Evolutionary conservation across 2,329 filamentous ascomycete genomes (phyloP), one percentile per base, ranked within the genome.

Genomic region (Cladobotryum mycophilum): DNA sequence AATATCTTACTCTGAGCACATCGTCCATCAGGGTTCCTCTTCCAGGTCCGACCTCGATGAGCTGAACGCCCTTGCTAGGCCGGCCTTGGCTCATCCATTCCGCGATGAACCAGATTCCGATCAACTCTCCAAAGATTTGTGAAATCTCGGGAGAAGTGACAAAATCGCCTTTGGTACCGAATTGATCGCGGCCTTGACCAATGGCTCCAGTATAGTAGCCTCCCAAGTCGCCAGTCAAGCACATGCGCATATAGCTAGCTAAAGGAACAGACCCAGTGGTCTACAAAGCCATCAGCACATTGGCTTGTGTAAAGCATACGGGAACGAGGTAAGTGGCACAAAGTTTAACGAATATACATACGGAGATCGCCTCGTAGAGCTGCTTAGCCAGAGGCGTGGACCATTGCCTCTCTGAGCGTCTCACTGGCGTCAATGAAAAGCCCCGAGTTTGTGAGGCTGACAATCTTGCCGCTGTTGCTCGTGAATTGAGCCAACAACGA

Each of bases 211-310:
- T 97, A 70, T 99, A 99, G 73, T 99, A 99, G 48, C 93, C 93
- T 52, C 89, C 90, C 37, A 89, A 72, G 54, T 93, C 88, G 11
- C 88, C 88, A 1, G 93, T 99, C 56, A 99, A 81, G 67, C 92
- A 96, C 85, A 97, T 95, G 65, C 93, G 91, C 93, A 99, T 99
- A 68, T 91, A 99, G 47, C 89, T 86, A 5, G 93, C 91, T 54
- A 99, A 80, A 1, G 93, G 89, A 25, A 97, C 84, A 4, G 93
- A 92, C 0, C 93, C 93, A 11, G 93, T 97, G 38, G 86, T 70
- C 72, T 76, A 37, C n/a, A 40, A 41, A 22, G 47, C 35, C 20
- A 36, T 18, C 4, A 38, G 36, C 18, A 47, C 5, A 38, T 18
- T 15, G 49, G 38, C 40, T 38, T 11, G 18, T 11, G 18, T 18